phyloP scores from a whole-genome alignment of 306 rosid genomes.

The Arachis stenosperma region DNA sequence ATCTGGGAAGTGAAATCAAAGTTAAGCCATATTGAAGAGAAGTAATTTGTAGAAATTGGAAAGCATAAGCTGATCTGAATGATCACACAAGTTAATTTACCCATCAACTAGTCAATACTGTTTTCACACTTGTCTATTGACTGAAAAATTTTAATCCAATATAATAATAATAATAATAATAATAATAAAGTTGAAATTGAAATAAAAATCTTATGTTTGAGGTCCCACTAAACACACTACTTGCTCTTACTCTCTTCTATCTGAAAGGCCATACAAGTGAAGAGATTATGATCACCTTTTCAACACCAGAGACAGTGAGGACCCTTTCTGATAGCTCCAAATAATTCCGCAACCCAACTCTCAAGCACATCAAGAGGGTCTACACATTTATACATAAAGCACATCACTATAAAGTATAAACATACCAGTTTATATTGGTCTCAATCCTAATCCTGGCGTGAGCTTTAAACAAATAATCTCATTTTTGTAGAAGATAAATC shows the following conservation, averaged over 20 bases:
- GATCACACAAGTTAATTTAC: background rate
- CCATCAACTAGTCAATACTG: constrained; percentile 22
- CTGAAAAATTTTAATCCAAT: background rate
- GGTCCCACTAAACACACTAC: constrained; percentile 14
- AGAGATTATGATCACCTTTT: constrained; percentile 61
- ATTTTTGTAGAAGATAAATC: too few species aligned
- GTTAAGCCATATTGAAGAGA: constrained; percentile 36
- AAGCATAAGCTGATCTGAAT: background rate
- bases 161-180: constrained; percentile 2
- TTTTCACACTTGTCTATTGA: constrained; percentile 32
- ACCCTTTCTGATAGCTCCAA: constrained; percentile 68
- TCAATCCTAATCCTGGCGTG: background rate
- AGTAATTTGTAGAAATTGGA: constrained; percentile 5
- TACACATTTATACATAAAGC: constrained; percentile 46
- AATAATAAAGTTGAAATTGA: constrained; percentile 39
- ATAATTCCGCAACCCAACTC: constrained; percentile 86
- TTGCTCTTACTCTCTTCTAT: constrained; percentile 27
- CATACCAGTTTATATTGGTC: constrained; percentile 28
- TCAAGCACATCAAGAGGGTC: constrained; percentile 93
- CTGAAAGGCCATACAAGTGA: constrained; percentile 25
- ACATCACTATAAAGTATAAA: constrained; percentile 34
- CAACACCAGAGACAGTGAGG: constrained; percentile 85
- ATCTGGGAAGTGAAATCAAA: constrained; percentile 53
- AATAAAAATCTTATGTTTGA: constrained; percentile 19
- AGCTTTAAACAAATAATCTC: background rate